phyloP scores from a whole-genome alignment of 2,329 filamentous ascomycete species.

The Monosporascus sp. region DNA sequence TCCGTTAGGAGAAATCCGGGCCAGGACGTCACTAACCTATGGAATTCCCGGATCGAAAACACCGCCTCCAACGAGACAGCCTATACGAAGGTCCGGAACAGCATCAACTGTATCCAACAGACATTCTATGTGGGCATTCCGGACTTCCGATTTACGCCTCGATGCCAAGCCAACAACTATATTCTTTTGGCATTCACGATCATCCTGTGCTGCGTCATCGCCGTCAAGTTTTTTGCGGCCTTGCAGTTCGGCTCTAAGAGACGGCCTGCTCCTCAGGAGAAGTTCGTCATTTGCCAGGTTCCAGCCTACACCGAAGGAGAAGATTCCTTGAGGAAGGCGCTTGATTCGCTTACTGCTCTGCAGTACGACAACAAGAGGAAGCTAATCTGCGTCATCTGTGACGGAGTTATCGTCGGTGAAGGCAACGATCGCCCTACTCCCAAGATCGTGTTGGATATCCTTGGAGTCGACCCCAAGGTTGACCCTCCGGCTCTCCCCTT shows the following conservation, averaged over 20 bases:
- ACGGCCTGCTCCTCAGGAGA: constrained; percentile 85
- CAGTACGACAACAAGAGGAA: constrained; percentile 99
- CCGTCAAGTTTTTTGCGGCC: constrained; percentile 85
- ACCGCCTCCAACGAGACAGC: constrained; percentile 47
- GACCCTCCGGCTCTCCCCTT: constrained; percentile 92
- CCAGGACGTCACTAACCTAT: constrained; percentile 65
- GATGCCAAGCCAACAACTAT: constrained; percentile 86
- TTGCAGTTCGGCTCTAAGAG: constrained; percentile 91
- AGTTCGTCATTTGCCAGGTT: constrained; percentile 97
- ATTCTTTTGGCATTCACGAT: constrained; percentile 84
- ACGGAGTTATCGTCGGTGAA: constrained; percentile 92
- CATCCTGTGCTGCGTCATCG: constrained; percentile 72
- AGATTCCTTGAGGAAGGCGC: constrained; percentile 84
- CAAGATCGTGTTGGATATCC: constrained; percentile 94
- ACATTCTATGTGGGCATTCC: constrained; percentile 76
- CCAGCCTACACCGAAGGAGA: constrained; percentile 98
- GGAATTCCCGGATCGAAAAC: constrained; percentile 49
- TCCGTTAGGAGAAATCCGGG: constrained; percentile 73
- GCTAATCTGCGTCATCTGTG: constrained; percentile 91
- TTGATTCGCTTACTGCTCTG: constrained; percentile 89
- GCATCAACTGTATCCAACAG: constrained; percentile 74
- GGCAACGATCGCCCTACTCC: constrained; percentile 96
- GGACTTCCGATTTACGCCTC: constrained; percentile 74
- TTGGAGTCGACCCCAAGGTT: constrained; percentile 93
- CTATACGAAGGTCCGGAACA: constrained; percentile 52